Conservation (phyloP, 2,329 filamentous ascomycete genomes). For the Raffaelea arxii region DNA sequence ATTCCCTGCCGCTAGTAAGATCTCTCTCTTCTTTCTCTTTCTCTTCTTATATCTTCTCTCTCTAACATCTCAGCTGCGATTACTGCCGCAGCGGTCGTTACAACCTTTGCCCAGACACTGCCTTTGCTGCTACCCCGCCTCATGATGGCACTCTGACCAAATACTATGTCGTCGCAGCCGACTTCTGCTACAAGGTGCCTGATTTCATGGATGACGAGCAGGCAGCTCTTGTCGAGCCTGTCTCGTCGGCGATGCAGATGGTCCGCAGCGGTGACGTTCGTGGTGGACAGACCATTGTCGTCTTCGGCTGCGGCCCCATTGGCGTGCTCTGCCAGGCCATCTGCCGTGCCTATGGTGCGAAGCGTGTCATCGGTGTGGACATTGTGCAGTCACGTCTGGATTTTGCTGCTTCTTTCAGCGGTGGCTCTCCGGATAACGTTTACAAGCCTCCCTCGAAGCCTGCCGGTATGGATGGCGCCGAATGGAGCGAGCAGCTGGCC, state of each 20-base stretch:
- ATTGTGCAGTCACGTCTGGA: conserved; percentile 46
- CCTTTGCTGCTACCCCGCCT: conserved; percentile 22
- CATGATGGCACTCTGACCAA: conserved; percentile 23
- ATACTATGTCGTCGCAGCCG: conserved; percentile 35
- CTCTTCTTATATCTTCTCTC: conserved; percentile 14
- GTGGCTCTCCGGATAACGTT: conserved; percentile 37
- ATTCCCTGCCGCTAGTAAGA: conserved; percentile 43
- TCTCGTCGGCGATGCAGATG: conserved; percentile 51
- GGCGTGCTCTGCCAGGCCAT: conserved; percentile 53
- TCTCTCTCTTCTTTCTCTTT: not conserved
- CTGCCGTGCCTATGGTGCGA: conserved; percentile 33
- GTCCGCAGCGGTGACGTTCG: conserved; percentile 32
- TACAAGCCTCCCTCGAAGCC: conserved; percentile 37
- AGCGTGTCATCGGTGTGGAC: conserved; percentile 40
- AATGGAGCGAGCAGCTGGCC: conserved; percentile 28
- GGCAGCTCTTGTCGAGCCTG: conserved; percentile 48
- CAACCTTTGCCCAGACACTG: conserved; percentile 24
- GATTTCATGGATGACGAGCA: conserved; percentile 34
- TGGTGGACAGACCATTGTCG: conserved; percentile 33
- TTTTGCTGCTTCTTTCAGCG: conserved; percentile 49
- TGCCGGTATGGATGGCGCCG: conserved; percentile 42
- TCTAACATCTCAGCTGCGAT: too few species aligned
- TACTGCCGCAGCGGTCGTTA: conserved; percentile 28
- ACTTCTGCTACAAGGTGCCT: conserved; percentile 41
- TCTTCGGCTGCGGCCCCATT: conserved; percentile 52